Base-by-base conservation (phyloP, 306 rosid species). In the Adenanthera pavonina region DNA sequence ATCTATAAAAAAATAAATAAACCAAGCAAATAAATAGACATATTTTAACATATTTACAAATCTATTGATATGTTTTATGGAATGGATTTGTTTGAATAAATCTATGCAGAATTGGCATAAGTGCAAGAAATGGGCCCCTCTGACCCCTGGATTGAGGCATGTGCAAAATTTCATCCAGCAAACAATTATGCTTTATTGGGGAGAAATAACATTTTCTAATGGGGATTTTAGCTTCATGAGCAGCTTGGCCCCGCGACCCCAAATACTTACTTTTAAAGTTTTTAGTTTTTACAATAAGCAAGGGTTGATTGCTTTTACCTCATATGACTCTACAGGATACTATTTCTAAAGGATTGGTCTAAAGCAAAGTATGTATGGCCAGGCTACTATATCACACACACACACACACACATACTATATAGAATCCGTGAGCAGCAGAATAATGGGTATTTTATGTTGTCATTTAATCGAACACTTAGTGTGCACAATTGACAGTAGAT, bases 351-450 rank as follows among this genome's bases (percentile, higher is more conserved):
- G 61, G 48, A 59, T 41, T 71, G 19, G 69, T 62, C 60, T 77
- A 69, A 79, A 74, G 51, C 72, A 69, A 72, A 41, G 75, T 25
- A 38, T 64, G 19, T 68, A 6, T 6, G 38, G 67, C 33, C n/a
- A 44, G 49, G 48, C 15, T 51, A 82, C 19, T 40, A 34, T 25
- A 25, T 25, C 30, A 25, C 30, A 25, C 30, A 25, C 30, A 25
- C 30, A 25, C 30, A 25, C 30, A 25, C 30, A 25, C 30, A 25
- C 30, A 25, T 25, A 25, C 1, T 25, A 25, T 25, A 25, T 6
- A 64, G 30, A 75, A 82, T 82, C 87, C 84, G 84, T 82, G 87
- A 86, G 69, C 38, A 79, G 59, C 56, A 70, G 30, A 78, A 72
- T 62, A 62, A 83, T 56, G 57, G 80, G 79, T 36, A 36, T 59